Evolutionary conservation across 148 eudicot genomes (phyloP), one percentile per base, ranked within the genome.

Genomic region (Euryodendron excelsum): DNA sequence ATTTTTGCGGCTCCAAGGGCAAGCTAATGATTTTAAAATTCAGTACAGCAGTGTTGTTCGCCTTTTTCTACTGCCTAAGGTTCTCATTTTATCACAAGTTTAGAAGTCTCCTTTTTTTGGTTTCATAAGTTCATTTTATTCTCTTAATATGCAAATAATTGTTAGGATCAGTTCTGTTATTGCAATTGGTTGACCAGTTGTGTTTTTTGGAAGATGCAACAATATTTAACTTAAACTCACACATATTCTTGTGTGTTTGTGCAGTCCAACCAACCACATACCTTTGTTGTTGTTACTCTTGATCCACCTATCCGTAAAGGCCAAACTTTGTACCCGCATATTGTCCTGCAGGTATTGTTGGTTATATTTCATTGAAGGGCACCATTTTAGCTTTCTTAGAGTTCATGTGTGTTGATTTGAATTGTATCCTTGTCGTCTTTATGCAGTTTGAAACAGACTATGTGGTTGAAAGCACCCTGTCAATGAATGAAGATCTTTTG

Each of bases 301-400:
- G 99, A 96, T 83, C 99, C 99, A 48, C 99, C 99, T 5, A 96
- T 96, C 64, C 94, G 99, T 67, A 96, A 96, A 82, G 99, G 99
- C 71, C 98, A 96, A 79, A 96, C 99, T 15, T 70, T 96, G 79
- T 96, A 96, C 84, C 99, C 98, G 4, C 99, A 96, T 83, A 96
- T 96, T 80, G 99, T 96, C 73, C 84, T 93, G 89, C 99, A 96
- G 99, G 99, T 96, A 93, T 17, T 59, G 8, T 60, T 50, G 1
- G 30, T 68, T 73, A 14, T 45, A 4, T 53, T 39, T 21, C 55
- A 56, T 44, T 39, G 74, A 12, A 30, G 33, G 44, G 47, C 14
- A 52, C 5, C n/a, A 41, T 45, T 78, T 41, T 36, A n/a, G 66
- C 13, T 72, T 65, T 55, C n/a, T 20, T 64, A 27, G 37, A 56